phyloP scores from a whole-genome alignment of 2,329 filamentous ascomycete species.

The Septoria linicola region DNA sequence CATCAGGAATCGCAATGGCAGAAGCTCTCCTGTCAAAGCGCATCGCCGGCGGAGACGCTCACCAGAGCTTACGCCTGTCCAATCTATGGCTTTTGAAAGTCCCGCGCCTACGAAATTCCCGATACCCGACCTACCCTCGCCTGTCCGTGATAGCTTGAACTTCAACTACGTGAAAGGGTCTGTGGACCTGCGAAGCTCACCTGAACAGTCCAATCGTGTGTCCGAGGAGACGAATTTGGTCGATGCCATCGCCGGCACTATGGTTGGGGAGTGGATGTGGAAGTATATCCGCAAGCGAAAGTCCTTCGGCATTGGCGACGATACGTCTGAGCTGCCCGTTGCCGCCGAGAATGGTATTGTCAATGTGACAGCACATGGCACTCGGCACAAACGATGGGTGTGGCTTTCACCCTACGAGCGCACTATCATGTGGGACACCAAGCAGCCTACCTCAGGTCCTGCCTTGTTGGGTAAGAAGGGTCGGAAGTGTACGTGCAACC shows the following conservation, averaged over 20 bases:
- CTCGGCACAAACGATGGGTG: conserved; percentile 91
- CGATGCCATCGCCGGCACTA: conserved; percentile 94
- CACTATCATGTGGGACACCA: conserved; percentile 96
- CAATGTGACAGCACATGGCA: conserved; percentile 64
- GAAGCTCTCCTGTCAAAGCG: conserved; percentile 55
- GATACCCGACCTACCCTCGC: conserved; percentile 37
- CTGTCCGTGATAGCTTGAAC: conserved; percentile 26
- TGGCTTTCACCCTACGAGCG: conserved; percentile 97
- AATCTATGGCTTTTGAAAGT: conserved; percentile 39
- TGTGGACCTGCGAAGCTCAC: conserved; percentile 24
- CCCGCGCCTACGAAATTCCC: conserved; percentile 36
- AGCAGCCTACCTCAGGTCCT: conserved; percentile 84
- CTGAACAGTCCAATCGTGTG: conserved; percentile 18
- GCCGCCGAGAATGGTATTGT: conserved; percentile 59
- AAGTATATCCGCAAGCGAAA: conserved; percentile 86
- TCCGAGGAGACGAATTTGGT: conserved; percentile 65
- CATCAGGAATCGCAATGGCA: conserved; percentile 56
- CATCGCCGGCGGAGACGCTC: conserved; percentile 33
- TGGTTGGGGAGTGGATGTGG: conserved; percentile 98
- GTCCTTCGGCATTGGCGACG: conserved; percentile 77
- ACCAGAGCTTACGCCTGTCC: conserved; percentile 38
- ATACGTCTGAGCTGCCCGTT: conserved; percentile 48
- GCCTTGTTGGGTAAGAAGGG: conserved; percentile 92
- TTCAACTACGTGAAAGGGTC: conserved; percentile 28
- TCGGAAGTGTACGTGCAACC: conserved; percentile 73